Percentiles rank a stretch among this genome's conserved stretches.
Conservation (phyloP, 2,329 filamentous ascomycete species). For the Penicillium janthinellum region DNA sequence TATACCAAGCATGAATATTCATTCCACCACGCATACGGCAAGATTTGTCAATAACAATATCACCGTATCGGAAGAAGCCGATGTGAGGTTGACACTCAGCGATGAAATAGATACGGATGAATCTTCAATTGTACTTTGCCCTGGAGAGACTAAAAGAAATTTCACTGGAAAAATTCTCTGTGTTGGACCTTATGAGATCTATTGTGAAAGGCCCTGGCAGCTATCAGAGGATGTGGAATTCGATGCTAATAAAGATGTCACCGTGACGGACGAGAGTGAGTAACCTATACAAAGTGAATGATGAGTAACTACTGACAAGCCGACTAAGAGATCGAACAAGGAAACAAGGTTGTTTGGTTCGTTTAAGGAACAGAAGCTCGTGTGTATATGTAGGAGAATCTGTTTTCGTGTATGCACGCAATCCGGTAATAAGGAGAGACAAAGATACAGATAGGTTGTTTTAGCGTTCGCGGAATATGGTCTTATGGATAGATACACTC, state of each 20-base stretch:
- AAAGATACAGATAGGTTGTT: too few species aligned
- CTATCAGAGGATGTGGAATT: constrained; percentile 11
- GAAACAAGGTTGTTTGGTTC: constrained; percentile 7
- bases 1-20: neutral
- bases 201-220: constrained; percentile 10
- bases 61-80: constrained; percentile 6
- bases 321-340: constrained; percentile 11
- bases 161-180: constrained; percentile 9
- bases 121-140: constrained; percentile 7
- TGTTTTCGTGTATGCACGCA: too few species aligned
- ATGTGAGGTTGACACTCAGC: constrained; percentile 11
- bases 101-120: constrained; percentile 9
- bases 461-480: too few species aligned
- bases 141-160: constrained; percentile 10
- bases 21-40: constrained; percentile 6
- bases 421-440: too few species aligned
- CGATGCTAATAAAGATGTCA: constrained; percentile 11
- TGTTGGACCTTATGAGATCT: constrained; percentile 9
- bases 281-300: constrained; percentile 2
- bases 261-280: constrained; percentile 9
- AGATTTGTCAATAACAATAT: constrained; percentile 13
- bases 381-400: too few species aligned
- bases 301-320: constrained; percentile 10
- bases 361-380: constrained; percentile 4
- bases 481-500: too few species aligned